Base-by-base conservation (phyloP, 2,329 filamentous ascomycete species). In the Hypoxylon sp. region DNA sequence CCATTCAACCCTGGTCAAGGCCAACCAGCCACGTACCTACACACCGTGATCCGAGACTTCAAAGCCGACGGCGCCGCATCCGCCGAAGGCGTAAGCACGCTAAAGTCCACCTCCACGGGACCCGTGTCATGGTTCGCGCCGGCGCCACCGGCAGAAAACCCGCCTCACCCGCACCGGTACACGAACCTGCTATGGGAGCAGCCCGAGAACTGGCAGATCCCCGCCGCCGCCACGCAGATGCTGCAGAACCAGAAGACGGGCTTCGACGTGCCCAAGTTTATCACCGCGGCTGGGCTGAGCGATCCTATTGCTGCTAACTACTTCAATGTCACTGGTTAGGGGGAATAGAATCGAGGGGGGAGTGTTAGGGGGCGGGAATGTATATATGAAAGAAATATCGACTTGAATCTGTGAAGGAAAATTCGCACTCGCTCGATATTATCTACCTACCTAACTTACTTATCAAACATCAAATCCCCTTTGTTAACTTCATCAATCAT, bases 111-210 rank as follows among this genome's bases (percentile, higher is more conserved):
- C 6, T 40, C 54, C 11, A 62, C 44, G 13, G 59, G 62, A 2
- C 65, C 63, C 9, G 65, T 68, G 6, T 35, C 60, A 0, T 65
- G 63, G 63, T 67, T 68, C 29, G 60, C 51, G 7, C 71, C 71
- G 1, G 61, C 61, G 5, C 71, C 71, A 1, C 67, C 64, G 9
- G 63, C 69, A 3, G 67, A 72, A 57, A 67, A 59, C 7, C 71
- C 71, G 5, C 65, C 68, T 2, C 65, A 72, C 46, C 63, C 71
- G 15, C 71, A 73, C 57, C 66, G 68, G 25, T 73, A 73, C 60
- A 71, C 71, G 12, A 67, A 69, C 40, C 59, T 73, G 29, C 56
- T 73, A n/a, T 73, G 67, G 62, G 69, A 66, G 51, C 69, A 71
- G 56, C 66, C 68, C 1, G 64, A 55, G 11, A 65, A 61, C 34